phyloP scores from a whole-genome alignment of 2,329 filamentous ascomycete genomes.

The Trichoderma cornu-damae region DNA sequence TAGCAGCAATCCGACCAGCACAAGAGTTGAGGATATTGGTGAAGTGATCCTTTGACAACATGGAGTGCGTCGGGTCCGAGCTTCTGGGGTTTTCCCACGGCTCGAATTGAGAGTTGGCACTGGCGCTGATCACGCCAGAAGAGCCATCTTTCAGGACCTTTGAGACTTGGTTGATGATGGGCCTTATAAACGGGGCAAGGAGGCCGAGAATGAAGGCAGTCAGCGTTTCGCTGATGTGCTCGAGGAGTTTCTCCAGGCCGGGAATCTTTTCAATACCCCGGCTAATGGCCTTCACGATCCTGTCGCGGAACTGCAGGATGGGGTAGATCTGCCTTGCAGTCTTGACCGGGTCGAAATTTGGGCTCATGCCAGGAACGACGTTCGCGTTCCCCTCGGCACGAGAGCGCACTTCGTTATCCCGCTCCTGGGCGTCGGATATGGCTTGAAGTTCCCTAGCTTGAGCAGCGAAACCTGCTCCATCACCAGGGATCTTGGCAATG shows the following conservation, averaged over 20 bases:
- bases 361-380: conserved; percentile 67
- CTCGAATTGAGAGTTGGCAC: conserved; percentile 69
- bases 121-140: conserved; percentile 61
- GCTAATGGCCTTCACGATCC: conserved; percentile 82
- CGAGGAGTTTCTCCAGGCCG: conserved; percentile 81
- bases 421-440: conserved; percentile 58
- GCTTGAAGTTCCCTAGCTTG: conserved; percentile 61
- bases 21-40: conserved; percentile 73
- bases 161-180: conserved; percentile 83
- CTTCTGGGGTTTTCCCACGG: conserved; percentile 72
- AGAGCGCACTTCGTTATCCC: conserved; percentile 43
- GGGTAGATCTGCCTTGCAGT: conserved; percentile 83
- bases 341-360: conserved; percentile 71
- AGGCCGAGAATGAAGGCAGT: conserved; percentile 89
- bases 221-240: conserved; percentile 88
- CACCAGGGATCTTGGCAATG: conserved; percentile 67
- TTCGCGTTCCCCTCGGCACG: conserved; percentile 45
- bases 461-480: conserved; percentile 59
- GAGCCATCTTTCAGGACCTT: conserved; percentile 82
- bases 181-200: conserved; percentile 84
- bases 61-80: conserved; percentile 75
- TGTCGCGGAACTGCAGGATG: conserved; percentile 89
- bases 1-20: conserved; percentile 66
- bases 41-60: conserved; percentile 81
- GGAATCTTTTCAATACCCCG: conserved; percentile 86